Base-by-base conservation (phyloP, 192 early-diverging fungal genomes). In the Rhizoclosmatium globosum region DNA sequence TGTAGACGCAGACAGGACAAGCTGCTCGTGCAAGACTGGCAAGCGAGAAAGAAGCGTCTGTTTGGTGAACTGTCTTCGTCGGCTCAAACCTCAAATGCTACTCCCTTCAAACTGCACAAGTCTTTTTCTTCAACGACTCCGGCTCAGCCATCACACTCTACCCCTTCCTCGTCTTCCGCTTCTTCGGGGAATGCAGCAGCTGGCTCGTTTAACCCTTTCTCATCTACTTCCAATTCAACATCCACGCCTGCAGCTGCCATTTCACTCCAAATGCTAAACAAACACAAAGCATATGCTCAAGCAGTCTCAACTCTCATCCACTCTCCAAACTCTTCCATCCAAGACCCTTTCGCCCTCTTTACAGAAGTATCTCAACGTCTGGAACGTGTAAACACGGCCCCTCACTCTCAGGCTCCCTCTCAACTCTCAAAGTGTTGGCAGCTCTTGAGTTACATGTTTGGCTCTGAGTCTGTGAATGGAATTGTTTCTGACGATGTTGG, bases 11-110 rank as follows among this genome's bases (percentile, higher is more conserved):
- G 85, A 59, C 89, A 90, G 84, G 89, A 92, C 43, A 47, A 81
- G 19, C 81, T 81, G 17, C 79, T 94, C 79, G 82, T 86, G 60
- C 71, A 83, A 38, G 90, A 94, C 75, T 96, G 95, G 95, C 91
- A 93, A 69, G 87, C 87, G 21, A 80, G 89, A 23, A 92, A 94
- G 82, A 86, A 88, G 42, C 84, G 89, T 4, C 86, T 97, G 61
- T 94, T 96, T 81, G 93, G 94, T 80, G 94, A 98, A 76, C 7
- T 68, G 15, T 11, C 19, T 45, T 15, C 39, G 19, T 19, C 39
- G 13, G 62, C 67, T 15, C 43, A 17, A 7, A 45, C 38, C 38
- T 19, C 38, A 2, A 31, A 19, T 48, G 15, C 67, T 11, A n/a
- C 67, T 46, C 45, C 17, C 17, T 15, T 15, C 39, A 11, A 11